phyloP scores from a whole-genome alignment of 441 rosid species.

The Populus tomentosa region DNA sequence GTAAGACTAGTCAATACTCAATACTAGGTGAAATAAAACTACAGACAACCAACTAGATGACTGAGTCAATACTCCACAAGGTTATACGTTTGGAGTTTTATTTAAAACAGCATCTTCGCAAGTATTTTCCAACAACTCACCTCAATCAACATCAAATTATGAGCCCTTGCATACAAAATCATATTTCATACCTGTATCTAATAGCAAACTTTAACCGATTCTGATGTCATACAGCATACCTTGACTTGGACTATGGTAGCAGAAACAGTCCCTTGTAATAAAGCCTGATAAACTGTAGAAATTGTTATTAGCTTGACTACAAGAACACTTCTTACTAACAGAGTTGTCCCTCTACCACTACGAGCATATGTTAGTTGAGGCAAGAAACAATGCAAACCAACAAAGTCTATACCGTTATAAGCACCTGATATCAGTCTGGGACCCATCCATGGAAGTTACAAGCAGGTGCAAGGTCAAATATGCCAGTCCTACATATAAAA shows the following conservation, averaged over 20 bases:
- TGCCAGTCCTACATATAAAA: background rate
- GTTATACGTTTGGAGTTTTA: conserved; percentile 28
- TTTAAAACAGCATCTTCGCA: conserved; percentile 18
- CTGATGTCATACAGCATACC: background rate
- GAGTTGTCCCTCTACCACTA: background rate
- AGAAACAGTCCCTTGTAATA: background rate
- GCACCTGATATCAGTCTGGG: background rate
- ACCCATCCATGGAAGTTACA: background rate
- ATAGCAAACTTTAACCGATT: background rate
- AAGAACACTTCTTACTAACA: background rate
- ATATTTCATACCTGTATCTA: background rate
- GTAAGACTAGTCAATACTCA: conserved; percentile 1
- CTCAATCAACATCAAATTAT: conserved; percentile 4
- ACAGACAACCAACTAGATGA: conserved; percentile 7
- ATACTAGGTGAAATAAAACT: background rate
- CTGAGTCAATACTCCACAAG: background rate
- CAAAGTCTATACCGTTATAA: background rate
- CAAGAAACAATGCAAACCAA: background rate
- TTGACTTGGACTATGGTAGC: background rate
- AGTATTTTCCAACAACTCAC: conserved; percentile 13
- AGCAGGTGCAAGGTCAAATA: background rate
- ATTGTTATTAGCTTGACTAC: background rate
- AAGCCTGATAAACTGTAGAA: background rate
- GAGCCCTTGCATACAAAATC: background rate
- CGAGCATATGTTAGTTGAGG: background rate